Base-by-base conservation (phyloP, 2,329 filamentous ascomycete species). In the Pestalotiopsis sp. region DNA sequence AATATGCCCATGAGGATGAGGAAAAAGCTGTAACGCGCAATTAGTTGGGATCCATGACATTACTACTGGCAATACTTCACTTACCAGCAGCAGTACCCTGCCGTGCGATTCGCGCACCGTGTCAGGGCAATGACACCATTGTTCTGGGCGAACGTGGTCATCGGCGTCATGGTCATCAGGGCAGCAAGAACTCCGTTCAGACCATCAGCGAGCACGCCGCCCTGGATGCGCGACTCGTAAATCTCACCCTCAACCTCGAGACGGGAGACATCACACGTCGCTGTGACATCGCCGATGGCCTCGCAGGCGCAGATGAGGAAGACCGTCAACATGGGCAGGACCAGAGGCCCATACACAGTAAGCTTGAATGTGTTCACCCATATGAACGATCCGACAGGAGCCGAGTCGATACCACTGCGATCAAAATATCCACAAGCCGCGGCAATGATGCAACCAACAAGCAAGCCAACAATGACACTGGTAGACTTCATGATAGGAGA, bases 121-220 rank as follows among this genome's bases (percentile, higher is more conserved):
- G 93, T 96, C 59, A 96, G 84, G 0, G 93, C 91, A 70, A 96
- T 95, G 65, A 95, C 92, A 45, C 93, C 93, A 77, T 95, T 95
- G 82, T 95, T 95, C 78, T 95, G 92, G 0, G 93, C 93, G 73
- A 95, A 95, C 0, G 90, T 92, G 1, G 89, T 91, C 88, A 95
- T 93, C 38, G 93, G 92, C 0, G 92, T 93, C 73, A 93, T 92
- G 62, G 93, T 95, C 82, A 90, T 92, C 39, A 96, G 86, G 0
- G 90, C 92, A 17, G 92, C 92, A 17, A 95, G 82, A 71, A 94
- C 82, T 45, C 93, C 92, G 74, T 93, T 93, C 64, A 94, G 73
- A 0, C 93, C 93, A 73, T 96, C 93, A 0, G 92, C 92, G 3
- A 96, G 80, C 17, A 95, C 88, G 41, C 93, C 93, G 13, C 93